These are phyloP conservation scores for Plasmodium chabaudi DNA, from an alignment of 169 alveolate species.

Conservation along the genomic window DNA sequence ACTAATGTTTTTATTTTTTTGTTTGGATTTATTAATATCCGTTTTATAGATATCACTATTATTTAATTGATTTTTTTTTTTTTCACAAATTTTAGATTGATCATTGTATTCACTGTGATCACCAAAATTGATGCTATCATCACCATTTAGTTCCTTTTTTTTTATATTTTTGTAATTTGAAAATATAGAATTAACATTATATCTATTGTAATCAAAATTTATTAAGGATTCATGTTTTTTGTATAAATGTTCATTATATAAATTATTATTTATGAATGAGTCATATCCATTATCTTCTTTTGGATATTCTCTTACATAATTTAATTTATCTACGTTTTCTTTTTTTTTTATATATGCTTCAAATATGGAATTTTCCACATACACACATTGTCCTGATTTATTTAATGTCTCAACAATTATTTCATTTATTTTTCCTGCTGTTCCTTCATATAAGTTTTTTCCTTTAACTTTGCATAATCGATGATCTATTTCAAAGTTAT, in stretches of 20 bases:
- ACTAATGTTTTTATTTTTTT: neutral
- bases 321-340: constrained; percentile 51
- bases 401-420: constrained; percentile 42
- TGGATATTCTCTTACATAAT: constrained; percentile 16
- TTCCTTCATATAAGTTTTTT: constrained; percentile 42
- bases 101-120: neutral
- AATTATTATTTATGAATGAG: constrained; percentile 26
- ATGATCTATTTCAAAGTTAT: constrained; percentile 21
- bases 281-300: constrained; percentile 19
- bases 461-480: constrained; percentile 60
- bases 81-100: neutral
- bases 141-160: constrained; percentile 1
- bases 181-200: constrained; percentile 62
- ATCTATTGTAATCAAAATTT: constrained; percentile 27
- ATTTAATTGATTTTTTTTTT: neutral
- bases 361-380: constrained; percentile 38
- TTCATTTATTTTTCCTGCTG: constrained; percentile 46
- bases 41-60: neutral
- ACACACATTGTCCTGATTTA: constrained; percentile 51
- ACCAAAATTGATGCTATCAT: neutral
- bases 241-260: constrained; percentile 18
- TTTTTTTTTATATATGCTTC: constrained; percentile 62
- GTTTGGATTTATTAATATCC: neutral
- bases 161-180: constrained; percentile 61
- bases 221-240: constrained; percentile 45